Conservation (phyloP, 768 basidiomycete genomes). For the Lentinula lateritia region DNA sequence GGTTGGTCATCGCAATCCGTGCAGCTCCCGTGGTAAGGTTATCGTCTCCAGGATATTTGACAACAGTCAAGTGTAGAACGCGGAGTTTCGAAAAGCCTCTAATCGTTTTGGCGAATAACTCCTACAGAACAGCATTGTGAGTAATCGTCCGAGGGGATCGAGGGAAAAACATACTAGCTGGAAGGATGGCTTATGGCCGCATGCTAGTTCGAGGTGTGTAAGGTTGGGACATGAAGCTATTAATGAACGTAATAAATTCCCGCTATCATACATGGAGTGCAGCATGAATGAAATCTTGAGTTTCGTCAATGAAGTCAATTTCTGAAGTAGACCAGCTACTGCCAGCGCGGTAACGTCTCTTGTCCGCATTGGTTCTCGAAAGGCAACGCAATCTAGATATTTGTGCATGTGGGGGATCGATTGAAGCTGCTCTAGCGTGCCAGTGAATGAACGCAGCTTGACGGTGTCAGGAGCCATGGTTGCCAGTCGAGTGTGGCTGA, state of each 20-base stretch:
- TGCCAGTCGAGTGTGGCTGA: slow-evolving; percentile 48
- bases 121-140: slow-evolving; percentile 27
- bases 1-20: slow-evolving; percentile 60
- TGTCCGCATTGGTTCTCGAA: slow-evolving; percentile 62
- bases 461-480: slow-evolving; percentile 42
- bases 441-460: slow-evolving; percentile 55
- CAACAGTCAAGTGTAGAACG: slow-evolving; percentile 56
- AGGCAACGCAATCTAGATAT: slow-evolving; percentile 45
- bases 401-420: slow-evolving; percentile 47
- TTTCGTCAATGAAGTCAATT: slow-evolving; percentile 47
- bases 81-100: slow-evolving; percentile 59
- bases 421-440: slow-evolving; percentile 63
- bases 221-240: slow-evolving; percentile 62
- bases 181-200: slow-evolving; percentile 65
- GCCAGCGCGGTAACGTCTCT: slow-evolving; percentile 63
- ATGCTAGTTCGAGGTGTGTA: slow-evolving; percentile 58
- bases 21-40: slow-evolving; percentile 52
- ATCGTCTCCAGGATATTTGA: slow-evolving; percentile 62
- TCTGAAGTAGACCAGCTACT: slow-evolving; percentile 54
- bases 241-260: slow-evolving; percentile 61
- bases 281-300: slow-evolving; percentile 64
- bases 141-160: background rate
- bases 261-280: slow-evolving; percentile 71
- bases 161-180: slow-evolving; percentile 46
- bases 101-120: slow-evolving; percentile 57